Evolutionary conservation across 441 rosid species (phyloP).

Genomic region (Erysimum pusillum): DNA sequence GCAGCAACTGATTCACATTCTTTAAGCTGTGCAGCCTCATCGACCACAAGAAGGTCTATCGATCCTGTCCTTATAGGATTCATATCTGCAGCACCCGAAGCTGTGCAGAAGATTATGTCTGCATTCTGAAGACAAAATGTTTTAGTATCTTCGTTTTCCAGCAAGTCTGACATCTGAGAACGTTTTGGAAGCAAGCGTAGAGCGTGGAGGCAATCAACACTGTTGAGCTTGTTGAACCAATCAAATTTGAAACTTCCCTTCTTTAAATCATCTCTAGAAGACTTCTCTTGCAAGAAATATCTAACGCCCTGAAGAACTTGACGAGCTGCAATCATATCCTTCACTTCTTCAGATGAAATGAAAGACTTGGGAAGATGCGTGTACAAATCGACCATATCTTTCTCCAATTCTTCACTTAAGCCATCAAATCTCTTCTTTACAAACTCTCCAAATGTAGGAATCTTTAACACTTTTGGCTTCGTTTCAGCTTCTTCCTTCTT

Average conservation of each 20-base stretch:
- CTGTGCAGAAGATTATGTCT: conserved; percentile 55
- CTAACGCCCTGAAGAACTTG: not conserved
- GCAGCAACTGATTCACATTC: conserved; percentile 43
- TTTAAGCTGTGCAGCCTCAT: conserved; percentile 60
- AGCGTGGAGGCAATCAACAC: conserved; percentile 28
- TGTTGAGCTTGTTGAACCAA: not conserved
- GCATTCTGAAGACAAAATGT: conserved; percentile 51
- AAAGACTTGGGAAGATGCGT: conserved; percentile 24
- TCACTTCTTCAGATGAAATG: conserved; percentile 3
- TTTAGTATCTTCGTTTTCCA: not conserved
- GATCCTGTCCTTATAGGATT: conserved; percentile 20
- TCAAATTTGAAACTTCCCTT: not conserved
- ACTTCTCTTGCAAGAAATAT: too few relatives aligned
- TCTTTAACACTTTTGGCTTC: too few relatives aligned
- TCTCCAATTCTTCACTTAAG: not conserved
- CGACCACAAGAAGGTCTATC: conserved; percentile 52
- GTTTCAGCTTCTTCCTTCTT: not conserved
- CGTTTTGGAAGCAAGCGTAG: conserved; percentile 37
- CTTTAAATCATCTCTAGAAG: too few relatives aligned
- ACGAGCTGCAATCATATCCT: not conserved
- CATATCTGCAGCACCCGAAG: conserved; percentile 53
- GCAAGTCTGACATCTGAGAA: conserved; percentile 1
- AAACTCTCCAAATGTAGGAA: conserved; percentile 26
- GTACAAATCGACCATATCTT: conserved; percentile 20
- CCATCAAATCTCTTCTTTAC: not conserved